A percentile compares a stretch with the other conserved stretches of the same genome.
Evolutionary conservation across 306 rosid genomes (phyloP).

Genomic region (Abrus pulchellus): DNA sequence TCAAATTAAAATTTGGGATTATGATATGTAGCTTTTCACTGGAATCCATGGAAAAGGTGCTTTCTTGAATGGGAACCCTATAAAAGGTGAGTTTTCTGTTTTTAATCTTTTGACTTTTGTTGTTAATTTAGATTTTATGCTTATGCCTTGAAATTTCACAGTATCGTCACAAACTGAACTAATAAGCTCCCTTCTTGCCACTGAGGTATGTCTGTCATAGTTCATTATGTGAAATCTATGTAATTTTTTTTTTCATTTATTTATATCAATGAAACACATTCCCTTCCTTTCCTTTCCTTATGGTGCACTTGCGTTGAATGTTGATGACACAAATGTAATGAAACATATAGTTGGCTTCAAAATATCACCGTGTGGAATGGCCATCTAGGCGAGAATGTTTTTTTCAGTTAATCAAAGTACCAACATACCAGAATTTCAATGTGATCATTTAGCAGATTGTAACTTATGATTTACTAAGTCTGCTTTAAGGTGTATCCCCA

Average conservation of each 20-base stretch:
- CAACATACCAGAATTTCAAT: conserved; percentile 8
- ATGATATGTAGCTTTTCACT: conserved; percentile 77
- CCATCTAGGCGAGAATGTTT: conserved; percentile 14
- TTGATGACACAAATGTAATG: conserved; percentile 24
- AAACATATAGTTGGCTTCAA: conserved; percentile 10
- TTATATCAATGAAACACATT: conserved; percentile 27
- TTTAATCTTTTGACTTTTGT: conserved; percentile 23
- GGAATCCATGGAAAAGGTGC: conserved; percentile 88
- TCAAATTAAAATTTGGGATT: conserved; percentile 46
- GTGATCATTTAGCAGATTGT: conserved; percentile 34
- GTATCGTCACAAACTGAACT: conserved; percentile 86
- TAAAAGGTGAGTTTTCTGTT: conserved; percentile 68
- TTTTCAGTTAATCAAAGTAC: conserved; percentile 34
- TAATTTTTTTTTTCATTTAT: conserved; percentile 4
- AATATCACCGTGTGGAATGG: conserved; percentile 26
- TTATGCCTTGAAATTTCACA: conserved; percentile 60
- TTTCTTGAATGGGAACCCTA: conserved; percentile 80
- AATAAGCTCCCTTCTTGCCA: conserved; percentile 81
- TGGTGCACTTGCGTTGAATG: conserved; percentile 26
- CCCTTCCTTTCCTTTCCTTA: conserved; percentile 10
- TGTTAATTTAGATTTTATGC: conserved; percentile 29
- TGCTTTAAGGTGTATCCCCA: conserved; percentile 23
- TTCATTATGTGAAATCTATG: conserved; percentile 27
- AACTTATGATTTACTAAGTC: conserved; percentile 3
- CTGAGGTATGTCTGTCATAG: conserved; percentile 76